Evolutionary conservation across 345 rosid species (phyloP).

Genomic region (Ceriops tagal): DNA sequence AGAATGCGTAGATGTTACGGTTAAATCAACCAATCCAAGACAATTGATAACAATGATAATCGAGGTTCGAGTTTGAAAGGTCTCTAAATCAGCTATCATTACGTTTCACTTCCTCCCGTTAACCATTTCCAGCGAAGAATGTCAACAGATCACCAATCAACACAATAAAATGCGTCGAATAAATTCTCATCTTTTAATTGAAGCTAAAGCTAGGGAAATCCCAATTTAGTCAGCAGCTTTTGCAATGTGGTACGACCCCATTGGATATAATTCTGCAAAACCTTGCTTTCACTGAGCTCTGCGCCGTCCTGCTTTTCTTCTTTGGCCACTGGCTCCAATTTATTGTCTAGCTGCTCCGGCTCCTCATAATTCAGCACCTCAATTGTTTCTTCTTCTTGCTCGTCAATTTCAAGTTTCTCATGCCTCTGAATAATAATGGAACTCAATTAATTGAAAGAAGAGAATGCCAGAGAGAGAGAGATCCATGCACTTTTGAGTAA

Average conservation of each 20-base stretch:
- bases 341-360: slow-evolving; percentile 16
- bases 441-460: slow-evolving; percentile 10
- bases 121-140: no score
- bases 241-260: slow-evolving; percentile 65
- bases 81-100: no score
- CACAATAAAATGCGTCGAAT: no score
- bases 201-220: slow-evolving; percentile 43
- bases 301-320: slow-evolving; percentile 30
- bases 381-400: slow-evolving; percentile 4
- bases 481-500: no score
- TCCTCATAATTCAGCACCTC: slow-evolving; percentile 12
- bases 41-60: no score
- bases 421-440: slow-evolving; percentile 34
- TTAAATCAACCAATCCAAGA: no score
- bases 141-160: no score
- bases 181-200: not conserved
- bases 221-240: slow-evolving; percentile 50
- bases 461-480: not conserved
- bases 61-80: no score
- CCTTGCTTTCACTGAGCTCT: slow-evolving; percentile 9
- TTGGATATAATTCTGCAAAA: slow-evolving; percentile 45
- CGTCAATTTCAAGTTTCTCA: slow-evolving; percentile 31
- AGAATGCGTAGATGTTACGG: no score
- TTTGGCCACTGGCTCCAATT: slow-evolving; percentile 8
- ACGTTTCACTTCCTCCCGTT: no score